Conservation (phyloP, 306 rosid species). For the Citrullus amarus region DNA sequence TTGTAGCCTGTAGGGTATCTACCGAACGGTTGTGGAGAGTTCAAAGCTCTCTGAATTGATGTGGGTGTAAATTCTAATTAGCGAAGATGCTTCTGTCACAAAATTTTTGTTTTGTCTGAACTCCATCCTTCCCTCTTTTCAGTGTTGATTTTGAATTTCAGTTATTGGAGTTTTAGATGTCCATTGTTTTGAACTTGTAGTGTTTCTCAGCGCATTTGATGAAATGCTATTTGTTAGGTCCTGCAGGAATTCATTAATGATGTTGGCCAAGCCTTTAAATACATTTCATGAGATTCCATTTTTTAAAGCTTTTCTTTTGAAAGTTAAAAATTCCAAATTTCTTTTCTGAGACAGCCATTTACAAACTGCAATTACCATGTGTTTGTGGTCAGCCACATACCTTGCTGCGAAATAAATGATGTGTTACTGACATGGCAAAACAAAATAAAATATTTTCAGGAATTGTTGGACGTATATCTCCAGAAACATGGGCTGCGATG, state of each 20-base stretch:
- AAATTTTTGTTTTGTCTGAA: background rate
- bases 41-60: background rate
- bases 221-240: background rate
- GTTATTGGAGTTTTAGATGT: background rate
- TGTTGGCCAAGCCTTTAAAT: background rate
- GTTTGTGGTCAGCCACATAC: background rate
- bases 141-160: background rate
- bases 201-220: background rate
- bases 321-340: background rate
- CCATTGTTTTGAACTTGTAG: background rate
- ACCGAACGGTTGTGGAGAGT: background rate
- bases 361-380: background rate
- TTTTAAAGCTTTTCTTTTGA: background rate
- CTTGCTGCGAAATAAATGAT: background rate
- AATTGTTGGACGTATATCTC: constrained; percentile 86
- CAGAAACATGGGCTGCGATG: constrained; percentile 95
- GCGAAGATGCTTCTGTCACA: background rate
- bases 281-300: background rate
- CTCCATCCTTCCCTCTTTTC: background rate
- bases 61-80: background rate
- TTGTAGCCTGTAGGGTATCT: background rate
- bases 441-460: constrained; percentile 29
- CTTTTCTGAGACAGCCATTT: background rate
- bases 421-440: background rate
- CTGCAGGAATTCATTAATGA: background rate